phyloP scores from a whole-genome alignment of 108 stramenopile species.

The Pseudonitzschia pungens region DNA sequence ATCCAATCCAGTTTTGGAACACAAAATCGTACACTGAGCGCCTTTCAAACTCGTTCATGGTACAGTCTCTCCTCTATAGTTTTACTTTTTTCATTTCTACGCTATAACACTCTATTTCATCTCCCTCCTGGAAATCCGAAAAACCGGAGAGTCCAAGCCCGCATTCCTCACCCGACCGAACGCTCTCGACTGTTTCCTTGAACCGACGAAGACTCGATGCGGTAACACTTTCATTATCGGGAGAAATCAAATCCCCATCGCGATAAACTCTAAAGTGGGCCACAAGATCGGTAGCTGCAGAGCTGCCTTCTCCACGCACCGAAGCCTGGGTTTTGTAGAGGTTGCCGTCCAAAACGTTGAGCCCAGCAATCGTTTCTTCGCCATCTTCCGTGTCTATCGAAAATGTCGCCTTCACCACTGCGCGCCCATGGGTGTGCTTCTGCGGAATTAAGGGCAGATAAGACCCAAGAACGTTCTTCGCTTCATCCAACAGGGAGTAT shows the following conservation, averaged over 20 bases:
- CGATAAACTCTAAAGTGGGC: slow-evolving; percentile 70
- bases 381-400: slow-evolving; percentile 59
- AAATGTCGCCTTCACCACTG: slow-evolving; percentile 70
- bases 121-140: slow-evolving; percentile 71
- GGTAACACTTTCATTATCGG: slow-evolving; percentile 47
- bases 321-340: slow-evolving; percentile 53
- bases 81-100: slow-evolving; percentile 54
- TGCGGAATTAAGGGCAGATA: slow-evolving; percentile 54
- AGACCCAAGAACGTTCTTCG: slow-evolving; percentile 57
- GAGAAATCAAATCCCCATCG: slow-evolving; percentile 53
- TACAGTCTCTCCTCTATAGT: slow-evolving; percentile 22
- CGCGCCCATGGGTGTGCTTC: slow-evolving; percentile 69
- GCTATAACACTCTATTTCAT: slow-evolving; percentile 77
- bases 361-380: slow-evolving; percentile 65
- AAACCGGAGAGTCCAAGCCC: slow-evolving; percentile 66
- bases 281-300: slow-evolving; percentile 4
- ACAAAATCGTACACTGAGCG: too few relatives aligned
- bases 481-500: slow-evolving; percentile 79
- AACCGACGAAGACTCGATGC: slow-evolving; percentile 65
- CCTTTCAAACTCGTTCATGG: too few relatives aligned
- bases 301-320: background rate
- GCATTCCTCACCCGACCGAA: slow-evolving; percentile 76
- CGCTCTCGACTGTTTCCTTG: slow-evolving; percentile 75
- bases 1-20: too few relatives aligned
- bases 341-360: slow-evolving; percentile 61